Percentiles rank a stretch among this genome's conserved stretches.
phyloP scores from a whole-genome alignment of 768 basidiomycete genomes.

The Suillus cothurnatus region DNA sequence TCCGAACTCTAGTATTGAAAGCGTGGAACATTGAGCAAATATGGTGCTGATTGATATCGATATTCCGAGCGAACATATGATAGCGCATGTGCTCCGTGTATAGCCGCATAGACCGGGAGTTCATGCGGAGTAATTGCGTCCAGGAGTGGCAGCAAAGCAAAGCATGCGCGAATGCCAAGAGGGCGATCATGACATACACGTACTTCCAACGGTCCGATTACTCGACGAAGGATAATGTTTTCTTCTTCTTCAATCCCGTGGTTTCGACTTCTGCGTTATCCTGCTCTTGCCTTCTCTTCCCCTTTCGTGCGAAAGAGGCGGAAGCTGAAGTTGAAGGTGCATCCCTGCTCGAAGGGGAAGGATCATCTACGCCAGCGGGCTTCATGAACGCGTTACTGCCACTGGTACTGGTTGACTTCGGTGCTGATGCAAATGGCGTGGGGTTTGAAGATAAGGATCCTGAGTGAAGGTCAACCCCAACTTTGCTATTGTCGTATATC shows the following conservation, averaged over 20 bases:
- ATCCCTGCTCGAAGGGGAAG: slow-evolving; percentile 22
- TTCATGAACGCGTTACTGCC: slow-evolving; percentile 44
- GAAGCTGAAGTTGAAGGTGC: not conserved
- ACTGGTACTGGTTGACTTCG: slow-evolving; percentile 9
- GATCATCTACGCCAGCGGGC: slow-evolving; percentile 59
- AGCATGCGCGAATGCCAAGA: slow-evolving; percentile 8
- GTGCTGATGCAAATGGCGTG: slow-evolving; percentile 10
- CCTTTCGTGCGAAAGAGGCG: slow-evolving; percentile 9
- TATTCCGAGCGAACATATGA: not conserved
- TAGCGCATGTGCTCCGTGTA: not conserved
- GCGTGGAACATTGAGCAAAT: slow-evolving; percentile 1
- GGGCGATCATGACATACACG: slow-evolving; percentile 28
- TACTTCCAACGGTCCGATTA: slow-evolving; percentile 22
- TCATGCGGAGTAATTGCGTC: not conserved
- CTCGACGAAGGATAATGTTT: slow-evolving; percentile 21
- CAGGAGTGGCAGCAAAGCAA: not conserved
- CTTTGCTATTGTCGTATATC: slow-evolving; percentile 48
- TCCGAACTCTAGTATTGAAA: not conserved
- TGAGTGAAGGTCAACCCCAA: slow-evolving; percentile 50
- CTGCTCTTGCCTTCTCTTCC: slow-evolving; percentile 27
- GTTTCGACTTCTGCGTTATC: slow-evolving; percentile 23
- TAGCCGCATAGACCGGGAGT: not conserved
- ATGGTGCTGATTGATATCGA: not conserved
- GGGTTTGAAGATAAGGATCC: slow-evolving; percentile 20
- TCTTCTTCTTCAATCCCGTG: slow-evolving; percentile 29